phyloP scores from a whole-genome alignment of 345 rosid species.

The Arabidopsis thaliana region TAIR10.1 NC_003074.8:1293001-1293500 shows the following conservation, averaged over 20 bases:
- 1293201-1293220: background rate
- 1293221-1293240: background rate
- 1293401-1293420: background rate
- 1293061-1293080: background rate
- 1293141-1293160: too few species aligned
- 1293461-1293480: too few species aligned
- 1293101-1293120: background rate
- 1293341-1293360: slow-evolving; percentile 12
- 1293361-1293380: background rate
- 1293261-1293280: slow-evolving; percentile 6
- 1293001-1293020: too few species aligned
- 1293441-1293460: background rate
- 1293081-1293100: background rate
- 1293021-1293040: too few species aligned
- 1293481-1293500: too few species aligned
- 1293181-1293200: background rate
- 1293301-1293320: background rate
- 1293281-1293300: background rate
- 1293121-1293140: background rate
- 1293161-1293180: too few species aligned
- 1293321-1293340: background rate
- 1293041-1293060: too few species aligned
- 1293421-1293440: background rate
- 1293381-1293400: background rate
- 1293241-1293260: background rate